Evolutionary conservation across 352 stramenopile genomes (phyloP).

Genomic region (Phytophthora hibernalis): DNA sequence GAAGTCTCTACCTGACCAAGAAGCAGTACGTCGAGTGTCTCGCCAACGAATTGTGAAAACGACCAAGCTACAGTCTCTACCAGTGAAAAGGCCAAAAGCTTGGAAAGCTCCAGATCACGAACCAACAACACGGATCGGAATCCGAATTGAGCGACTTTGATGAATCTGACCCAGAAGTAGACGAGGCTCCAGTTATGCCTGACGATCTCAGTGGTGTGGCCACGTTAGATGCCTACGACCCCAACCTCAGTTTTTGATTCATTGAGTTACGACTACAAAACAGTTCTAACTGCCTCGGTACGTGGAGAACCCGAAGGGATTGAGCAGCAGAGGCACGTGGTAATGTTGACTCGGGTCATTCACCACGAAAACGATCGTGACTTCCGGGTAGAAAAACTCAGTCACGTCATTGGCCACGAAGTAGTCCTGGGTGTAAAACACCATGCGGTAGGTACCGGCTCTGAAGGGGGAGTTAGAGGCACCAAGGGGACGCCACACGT

Average conservation of each 20-base stretch:
- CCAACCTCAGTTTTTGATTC: background rate
- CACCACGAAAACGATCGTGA: slow-evolving; percentile 83
- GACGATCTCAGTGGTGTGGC: slow-evolving; percentile 50
- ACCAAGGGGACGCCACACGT: slow-evolving; percentile 28
- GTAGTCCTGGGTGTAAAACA: slow-evolving; percentile 86
- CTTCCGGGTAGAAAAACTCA: slow-evolving; percentile 90
- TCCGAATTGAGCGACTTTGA: slow-evolving; percentile 61
- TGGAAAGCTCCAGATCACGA: background rate
- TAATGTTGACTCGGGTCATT: slow-evolving; percentile 82
- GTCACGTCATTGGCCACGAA: slow-evolving; percentile 67
- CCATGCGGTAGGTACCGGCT: slow-evolving; percentile 75
- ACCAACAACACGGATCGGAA: background rate
- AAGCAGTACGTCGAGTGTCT: background rate
- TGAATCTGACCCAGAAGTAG: slow-evolving; percentile 64
- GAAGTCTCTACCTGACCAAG: background rate
- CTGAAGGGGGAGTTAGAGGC: slow-evolving; percentile 35
- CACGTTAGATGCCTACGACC: slow-evolving; percentile 27
- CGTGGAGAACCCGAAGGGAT: slow-evolving; percentile 90
- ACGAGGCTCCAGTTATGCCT: slow-evolving; percentile 53
- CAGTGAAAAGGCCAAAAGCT: too few relatives aligned
- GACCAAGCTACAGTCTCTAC: slow-evolving; percentile 19
- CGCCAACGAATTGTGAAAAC: slow-evolving; percentile 9
- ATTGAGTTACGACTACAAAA: background rate
- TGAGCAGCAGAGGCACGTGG: slow-evolving; percentile 91
- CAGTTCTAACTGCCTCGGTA: slow-evolving; percentile 83